phyloP scores from a whole-genome alignment of 1,284 basidiomycete species.

The Psilocybe mexicana region DNA sequence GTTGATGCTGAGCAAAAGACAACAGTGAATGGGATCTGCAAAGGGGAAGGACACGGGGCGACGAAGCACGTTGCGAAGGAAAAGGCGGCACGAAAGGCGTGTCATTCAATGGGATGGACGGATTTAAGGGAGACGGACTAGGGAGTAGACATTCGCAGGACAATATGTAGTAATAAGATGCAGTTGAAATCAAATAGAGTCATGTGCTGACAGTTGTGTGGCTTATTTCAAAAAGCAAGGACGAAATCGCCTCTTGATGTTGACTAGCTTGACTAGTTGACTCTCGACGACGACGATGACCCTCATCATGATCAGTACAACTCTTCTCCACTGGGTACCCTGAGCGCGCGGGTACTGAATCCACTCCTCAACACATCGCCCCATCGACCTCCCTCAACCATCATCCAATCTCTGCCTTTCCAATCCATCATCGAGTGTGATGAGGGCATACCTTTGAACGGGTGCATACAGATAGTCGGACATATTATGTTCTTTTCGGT shows the following conservation, averaged over 20 bases:
- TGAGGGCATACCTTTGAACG: too few species aligned
- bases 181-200: constrained; percentile 11
- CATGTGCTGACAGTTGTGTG: constrained; percentile 22
- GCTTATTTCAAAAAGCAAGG: constrained; percentile 12
- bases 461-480: too few species aligned
- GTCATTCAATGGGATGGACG: constrained; percentile 72
- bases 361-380: constrained; percentile 14
- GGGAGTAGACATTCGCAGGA: not conserved
- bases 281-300: constrained; percentile 47
- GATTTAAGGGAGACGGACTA: constrained; percentile 13
- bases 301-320: constrained; percentile 34
- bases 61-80: constrained; percentile 76
- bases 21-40: constrained; percentile 66
- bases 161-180: not conserved
- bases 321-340: constrained; percentile 27
- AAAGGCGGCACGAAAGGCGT: constrained; percentile 68
- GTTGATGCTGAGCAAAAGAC: constrained; percentile 6
- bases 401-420: too few species aligned
- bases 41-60: constrained; percentile 58
- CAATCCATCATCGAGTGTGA: too few species aligned
- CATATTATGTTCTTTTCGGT: too few species aligned
- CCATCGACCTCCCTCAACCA: constrained; percentile 15
- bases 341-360: constrained; percentile 43
- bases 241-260: constrained; percentile 36
- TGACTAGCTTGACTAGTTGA: too few species aligned